Conservation (phyloP, 345 rosid species). For the Eucalyptus pumila region DNA sequence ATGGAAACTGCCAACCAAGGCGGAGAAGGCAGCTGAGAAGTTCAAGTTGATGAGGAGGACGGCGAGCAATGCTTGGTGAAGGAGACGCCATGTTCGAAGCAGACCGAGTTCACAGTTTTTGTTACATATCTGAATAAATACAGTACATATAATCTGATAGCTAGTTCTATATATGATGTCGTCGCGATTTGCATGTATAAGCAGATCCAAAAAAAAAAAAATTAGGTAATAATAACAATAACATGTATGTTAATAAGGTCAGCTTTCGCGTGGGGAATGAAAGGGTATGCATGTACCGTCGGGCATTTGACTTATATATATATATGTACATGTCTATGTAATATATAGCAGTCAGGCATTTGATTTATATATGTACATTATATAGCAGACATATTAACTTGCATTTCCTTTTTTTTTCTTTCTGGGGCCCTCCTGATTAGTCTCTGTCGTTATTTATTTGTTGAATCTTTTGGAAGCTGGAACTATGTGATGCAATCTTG, state of each 20-base stretch:
- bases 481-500: neutral
- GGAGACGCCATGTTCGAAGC: neutral
- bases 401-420: neutral
- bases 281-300: neutral
- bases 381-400: neutral
- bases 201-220: neutral
- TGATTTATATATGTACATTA: neutral
- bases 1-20: conserved; percentile 10
- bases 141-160: neutral
- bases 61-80: conserved; percentile 48
- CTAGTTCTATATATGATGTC: neutral
- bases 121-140: neutral
- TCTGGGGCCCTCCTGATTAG: neutral
- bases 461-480: neutral
- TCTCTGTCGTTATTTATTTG: neutral
- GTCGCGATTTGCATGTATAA: neutral
- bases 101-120: neutral
- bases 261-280: neutral
- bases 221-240: neutral
- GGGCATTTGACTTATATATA: neutral
- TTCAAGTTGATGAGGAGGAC: conserved; percentile 41
- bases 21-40: conserved; percentile 30
- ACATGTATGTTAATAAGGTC: neutral
- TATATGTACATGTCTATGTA: no score
- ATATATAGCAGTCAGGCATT: neutral